Evolutionary conservation across 345 rosid genomes (phyloP), one percentile per base, ranked within the genome.

Genomic region (Gossypium rotundifolium): DNA sequence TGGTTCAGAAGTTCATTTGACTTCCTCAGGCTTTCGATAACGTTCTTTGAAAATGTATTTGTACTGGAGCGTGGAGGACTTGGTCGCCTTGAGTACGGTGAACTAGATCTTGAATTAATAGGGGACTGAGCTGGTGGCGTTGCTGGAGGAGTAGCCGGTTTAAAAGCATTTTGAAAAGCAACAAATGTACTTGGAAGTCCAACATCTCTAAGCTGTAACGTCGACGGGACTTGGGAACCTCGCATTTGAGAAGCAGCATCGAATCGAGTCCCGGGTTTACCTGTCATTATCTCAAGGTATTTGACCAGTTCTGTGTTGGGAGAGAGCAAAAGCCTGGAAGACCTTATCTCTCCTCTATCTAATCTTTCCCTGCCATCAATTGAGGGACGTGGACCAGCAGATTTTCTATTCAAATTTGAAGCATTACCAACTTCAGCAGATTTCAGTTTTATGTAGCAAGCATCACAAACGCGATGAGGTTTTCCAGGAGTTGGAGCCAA

Each of bases 401-500:
- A 17, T 76, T 85, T 88, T 79, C 90, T 86, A 65, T 51, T 84
- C 61, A 77, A 20, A 60, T 27, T 79, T 13, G 85, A 68, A 61
- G 63, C 63, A 72, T 64, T 82, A 70, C 92, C 86, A 23, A 85
- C 77, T 51, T 93, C 99, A 2, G 89, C 87, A 76, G 94, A 80
- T 86, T 95, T 95, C 49, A 95, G 91, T 76, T 95, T 95, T 16
- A 87, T 72, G 76, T 85, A 93, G 78, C 99, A 95, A 59, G 94
- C 87, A 76, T 95, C 99, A 63, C 98, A 95, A 18, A 95, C 98
- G 10, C 98, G 91, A 79, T 93, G 98, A 12, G 99, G 99, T 77
- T 93, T 95, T 70, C 97, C 94, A 4, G 99, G 98, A 67, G 99
- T 95, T 64, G 99, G 98, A 71, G 98, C 98, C 79, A 95, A 82